Conservation (phyloP, 164 flowering plant species). For the Cinnamomum micranthum region DNA sequence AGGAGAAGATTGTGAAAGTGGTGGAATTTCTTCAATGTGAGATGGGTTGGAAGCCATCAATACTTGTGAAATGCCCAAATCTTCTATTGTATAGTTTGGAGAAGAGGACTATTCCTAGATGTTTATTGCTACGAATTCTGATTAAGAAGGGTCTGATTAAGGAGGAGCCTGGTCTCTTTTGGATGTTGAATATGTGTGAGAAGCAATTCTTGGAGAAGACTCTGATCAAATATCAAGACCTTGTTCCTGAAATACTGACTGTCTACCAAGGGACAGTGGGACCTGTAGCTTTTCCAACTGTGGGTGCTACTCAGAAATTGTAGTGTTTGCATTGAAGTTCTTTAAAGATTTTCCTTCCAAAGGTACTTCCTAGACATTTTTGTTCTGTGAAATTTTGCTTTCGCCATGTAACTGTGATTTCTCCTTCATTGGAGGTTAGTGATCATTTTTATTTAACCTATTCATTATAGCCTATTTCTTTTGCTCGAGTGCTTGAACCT, state of each 20-base stretch:
- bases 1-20: neutral
- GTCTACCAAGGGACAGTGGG: neutral
- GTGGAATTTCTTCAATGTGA: neutral
- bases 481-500: neutral
- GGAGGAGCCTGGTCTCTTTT: neutral
- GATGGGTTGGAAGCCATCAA: neutral
- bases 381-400: too few species aligned
- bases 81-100: neutral
- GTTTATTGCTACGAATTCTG: neutral
- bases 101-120: slow-evolving; percentile 3
- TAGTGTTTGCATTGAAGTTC: neutral
- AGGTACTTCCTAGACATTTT: neutral
- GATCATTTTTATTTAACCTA: neutral
- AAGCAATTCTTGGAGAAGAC: neutral
- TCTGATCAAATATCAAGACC: neutral
- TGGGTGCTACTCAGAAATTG: neutral
- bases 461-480: neutral
- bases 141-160: neutral
- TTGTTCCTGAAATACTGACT: neutral
- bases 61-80: neutral
- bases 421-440: neutral
- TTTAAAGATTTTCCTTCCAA: neutral
- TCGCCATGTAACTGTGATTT: neutral
- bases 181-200: neutral
- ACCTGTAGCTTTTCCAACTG: neutral